Evolutionary conservation across 805 yeast species (phyloP), one percentile per base, ranked within the genome.

Genomic region (Candida taoyuanica): DNA sequence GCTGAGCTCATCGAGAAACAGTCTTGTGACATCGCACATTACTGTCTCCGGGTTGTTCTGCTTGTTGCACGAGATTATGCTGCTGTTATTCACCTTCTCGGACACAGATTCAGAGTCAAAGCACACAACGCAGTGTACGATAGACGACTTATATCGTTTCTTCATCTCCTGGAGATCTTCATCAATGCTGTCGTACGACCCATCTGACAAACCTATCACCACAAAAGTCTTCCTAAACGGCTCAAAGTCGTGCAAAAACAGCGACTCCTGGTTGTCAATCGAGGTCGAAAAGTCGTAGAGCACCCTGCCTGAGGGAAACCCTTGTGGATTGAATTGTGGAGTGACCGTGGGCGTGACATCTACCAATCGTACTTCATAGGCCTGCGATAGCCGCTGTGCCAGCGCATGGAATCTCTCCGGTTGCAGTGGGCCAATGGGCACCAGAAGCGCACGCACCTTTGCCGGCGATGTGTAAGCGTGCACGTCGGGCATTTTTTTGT

Each of bases 161-260:
- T 65, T 67, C 35, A 88, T 64, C n/a, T 59, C 55, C 1, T 46
- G 50, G 30, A 73, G 45, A 30, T 63, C 58, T 1, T 47, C 47
- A 3, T 50, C 49, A n/a, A 63, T 39, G 5, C 40, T 43, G 1
- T 37, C 33, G 17, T 31, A 33, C 7, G 6, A 16, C 13, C 29
- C 30, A 40, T 57, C 59, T 1, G 56, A 55, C 18, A 77, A 47
- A 4, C 78, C 82, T 31, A 77, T 56, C 5, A 81, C 78, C 7
- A 81, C 68, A 49, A 86, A 75, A 0, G 84, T 76, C 54, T 87
- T 86, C 36, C 97, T 64, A 60, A 74, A 87, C 1, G 96, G 95
- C 61, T 93, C 97, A 46, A 91, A 78, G 59, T 91, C 98, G 49
- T 83, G 85, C 29, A 91, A 64, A 37, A 83, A 80, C 6, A 79